These are phyloP conservation scores for Cutaneotrichosporon dermatis DNA, from an alignment of 1,284 basidiomycete species.

Conservation along the genomic window DNA sequence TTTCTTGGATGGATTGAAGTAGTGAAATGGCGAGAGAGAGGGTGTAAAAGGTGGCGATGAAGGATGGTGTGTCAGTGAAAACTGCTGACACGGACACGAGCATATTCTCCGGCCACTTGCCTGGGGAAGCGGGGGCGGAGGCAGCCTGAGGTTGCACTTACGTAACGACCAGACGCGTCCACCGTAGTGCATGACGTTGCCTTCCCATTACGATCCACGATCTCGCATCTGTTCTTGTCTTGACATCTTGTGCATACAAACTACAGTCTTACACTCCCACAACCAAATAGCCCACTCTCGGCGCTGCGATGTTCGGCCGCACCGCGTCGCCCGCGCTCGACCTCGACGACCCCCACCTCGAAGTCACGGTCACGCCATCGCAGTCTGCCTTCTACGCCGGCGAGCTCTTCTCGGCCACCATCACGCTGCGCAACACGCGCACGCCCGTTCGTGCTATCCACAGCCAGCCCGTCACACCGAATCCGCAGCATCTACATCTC, in stretches of 20 bases:
- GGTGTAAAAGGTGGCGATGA: neutral
- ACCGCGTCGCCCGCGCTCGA: constrained; percentile 2
- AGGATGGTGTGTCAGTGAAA: constrained; percentile 2
- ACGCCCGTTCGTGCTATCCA: neutral
- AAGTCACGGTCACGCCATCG: constrained; percentile 59
- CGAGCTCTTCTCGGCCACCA: constrained; percentile 74
- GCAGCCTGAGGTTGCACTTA: no score
- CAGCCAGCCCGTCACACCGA: neutral
- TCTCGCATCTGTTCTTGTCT: no score
- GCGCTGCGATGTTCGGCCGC: constrained; percentile 1
- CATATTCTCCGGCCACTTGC: neutral
- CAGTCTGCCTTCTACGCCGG: constrained; percentile 91
- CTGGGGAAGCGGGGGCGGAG: no score
- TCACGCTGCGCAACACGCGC: constrained; percentile 80
- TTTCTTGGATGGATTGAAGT: neutral
- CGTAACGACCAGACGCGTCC: no score
- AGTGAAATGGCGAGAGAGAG: neutral
- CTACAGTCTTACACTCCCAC: no score
- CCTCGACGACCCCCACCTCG: constrained; percentile 43
- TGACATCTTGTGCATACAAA: no score
- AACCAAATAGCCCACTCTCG: no score
- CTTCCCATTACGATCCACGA: no score
- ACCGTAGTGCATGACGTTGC: no score
- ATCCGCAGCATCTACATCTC: neutral
- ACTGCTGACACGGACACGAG: neutral